Base-by-base conservation (phyloP, 352 stramenopile genomes). In the Lagenidium sp. region DNA sequence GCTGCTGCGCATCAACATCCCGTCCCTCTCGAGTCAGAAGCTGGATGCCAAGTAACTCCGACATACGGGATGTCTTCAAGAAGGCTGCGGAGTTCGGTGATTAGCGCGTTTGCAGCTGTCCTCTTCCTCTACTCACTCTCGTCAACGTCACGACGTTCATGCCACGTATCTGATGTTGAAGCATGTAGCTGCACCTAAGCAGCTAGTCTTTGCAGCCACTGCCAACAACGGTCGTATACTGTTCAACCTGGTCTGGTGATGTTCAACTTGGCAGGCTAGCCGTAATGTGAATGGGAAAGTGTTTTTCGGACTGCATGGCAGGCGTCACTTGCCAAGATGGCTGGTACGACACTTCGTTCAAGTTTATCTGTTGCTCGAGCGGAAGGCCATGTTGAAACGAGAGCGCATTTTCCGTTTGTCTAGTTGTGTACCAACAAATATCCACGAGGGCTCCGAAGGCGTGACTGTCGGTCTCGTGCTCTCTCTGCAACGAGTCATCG, bases 1-100 rank as follows among this genome's bases (percentile, higher is more conserved):
- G 64, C 35, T 82, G 67, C 26, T n/a, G n/a, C 57, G 48, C 2
- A 50, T 85, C 6, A 85, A 83, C 43, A 55, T 60, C 23, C 41
- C 54, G 32, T 61, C 59, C 47, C 35, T 67, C 38, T 53, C 57
- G 6, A 42, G 16, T 10, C 57, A 67, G 44, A 67, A 67, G 55
- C 47, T 67, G 10, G 57, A 67, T 20, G 57, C 57, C 5, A 53
- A 67, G 44, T 53, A 67, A 44, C 53, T 59, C 5, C 57, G 57
- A n/a, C 34, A 63, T 62, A 47, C 63, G 63, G 43, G 57, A 53
- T 21, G 57, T 53, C 34, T 67, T 63, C 39, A 63, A 43, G 36
- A 57, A 61, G 44, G 41, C 44, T 8, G 57, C 52, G 6, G n/a
- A 53, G 47, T 26, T 30, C 36, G 7, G 28, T 58, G 7, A 57